Evolutionary conservation across 345 rosid species (phyloP).

Genomic region (Salix arbutifolia): DNA sequence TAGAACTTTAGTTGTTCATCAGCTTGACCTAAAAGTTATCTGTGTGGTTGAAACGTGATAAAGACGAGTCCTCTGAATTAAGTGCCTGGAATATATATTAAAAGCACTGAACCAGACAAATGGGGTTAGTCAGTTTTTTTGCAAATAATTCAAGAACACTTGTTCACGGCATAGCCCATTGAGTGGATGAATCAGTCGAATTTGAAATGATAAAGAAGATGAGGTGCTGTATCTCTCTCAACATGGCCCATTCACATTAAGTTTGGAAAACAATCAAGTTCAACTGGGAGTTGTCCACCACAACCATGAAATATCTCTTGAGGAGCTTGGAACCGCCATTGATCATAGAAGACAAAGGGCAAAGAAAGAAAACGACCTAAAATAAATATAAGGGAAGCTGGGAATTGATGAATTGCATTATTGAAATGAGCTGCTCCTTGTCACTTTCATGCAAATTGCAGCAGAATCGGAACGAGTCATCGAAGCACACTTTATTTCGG

Average conservation of each 20-base stretch:
- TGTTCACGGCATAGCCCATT: background rate
- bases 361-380: background rate
- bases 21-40: background rate
- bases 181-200: background rate
- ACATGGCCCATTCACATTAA: background rate
- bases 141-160: background rate
- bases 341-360: background rate
- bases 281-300: background rate
- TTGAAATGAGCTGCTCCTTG: background rate
- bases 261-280: background rate
- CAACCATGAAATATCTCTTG: background rate
- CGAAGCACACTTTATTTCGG: background rate
- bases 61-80: background rate
- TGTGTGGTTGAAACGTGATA: background rate
- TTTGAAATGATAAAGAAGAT: background rate
- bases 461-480: background rate
- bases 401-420: background rate
- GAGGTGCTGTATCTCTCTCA: background rate
- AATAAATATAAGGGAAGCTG: background rate
- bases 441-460: constrained; percentile 1
- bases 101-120: background rate
- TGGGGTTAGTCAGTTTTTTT: background rate
- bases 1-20: background rate
- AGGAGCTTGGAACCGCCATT: background rate
- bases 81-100: background rate